Percentiles rank a stretch among this genome's conserved stretches.
Evolutionary conservation across 2,329 filamentous ascomycete species (phyloP).

Genomic region (Tolypocladium nubicola): DNA sequence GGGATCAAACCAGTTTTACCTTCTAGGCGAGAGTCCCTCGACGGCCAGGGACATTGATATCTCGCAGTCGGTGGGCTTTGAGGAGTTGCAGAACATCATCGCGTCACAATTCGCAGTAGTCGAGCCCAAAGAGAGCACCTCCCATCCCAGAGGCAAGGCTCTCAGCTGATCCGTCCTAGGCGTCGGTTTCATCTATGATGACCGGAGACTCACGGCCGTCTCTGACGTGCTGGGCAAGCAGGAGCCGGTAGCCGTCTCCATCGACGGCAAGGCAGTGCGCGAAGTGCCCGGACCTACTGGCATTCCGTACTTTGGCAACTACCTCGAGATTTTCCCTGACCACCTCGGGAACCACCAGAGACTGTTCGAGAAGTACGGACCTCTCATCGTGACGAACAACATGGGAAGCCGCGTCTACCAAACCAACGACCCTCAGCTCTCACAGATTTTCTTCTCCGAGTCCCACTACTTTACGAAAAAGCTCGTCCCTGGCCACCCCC

Average conservation of each 20-base stretch:
- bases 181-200: slow-evolving; percentile 23
- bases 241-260: slow-evolving; percentile 28
- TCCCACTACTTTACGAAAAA: slow-evolving; percentile 42
- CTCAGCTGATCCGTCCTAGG: slow-evolving; percentile 13
- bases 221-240: slow-evolving; percentile 22
- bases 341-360: slow-evolving; percentile 46
- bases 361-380: slow-evolving; percentile 41
- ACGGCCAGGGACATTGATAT: slow-evolving; percentile 26
- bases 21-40: slow-evolving; percentile 28
- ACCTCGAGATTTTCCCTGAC: slow-evolving; percentile 45
- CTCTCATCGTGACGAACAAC: slow-evolving; percentile 39
- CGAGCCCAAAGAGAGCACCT: slow-evolving; percentile 23
- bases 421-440: slow-evolving; percentile 38
- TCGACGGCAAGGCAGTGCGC: slow-evolving; percentile 38
- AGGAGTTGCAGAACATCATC: slow-evolving; percentile 26
- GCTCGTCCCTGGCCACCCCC: slow-evolving; percentile 38
- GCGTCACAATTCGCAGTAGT: slow-evolving; percentile 33
- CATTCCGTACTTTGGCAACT: slow-evolving; percentile 40
- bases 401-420: slow-evolving; percentile 38
- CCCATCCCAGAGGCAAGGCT: background rate
- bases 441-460: slow-evolving; percentile 35
- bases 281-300: slow-evolving; percentile 38
- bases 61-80: slow-evolving; percentile 19
- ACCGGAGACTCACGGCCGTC: slow-evolving; percentile 18
- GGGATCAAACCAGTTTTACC: slow-evolving; percentile 28